These are phyloP conservation scores for Phytophthora agathidicida DNA, from an alignment of 352 stramenopile genomes.

Conservation along the genomic window DNA sequence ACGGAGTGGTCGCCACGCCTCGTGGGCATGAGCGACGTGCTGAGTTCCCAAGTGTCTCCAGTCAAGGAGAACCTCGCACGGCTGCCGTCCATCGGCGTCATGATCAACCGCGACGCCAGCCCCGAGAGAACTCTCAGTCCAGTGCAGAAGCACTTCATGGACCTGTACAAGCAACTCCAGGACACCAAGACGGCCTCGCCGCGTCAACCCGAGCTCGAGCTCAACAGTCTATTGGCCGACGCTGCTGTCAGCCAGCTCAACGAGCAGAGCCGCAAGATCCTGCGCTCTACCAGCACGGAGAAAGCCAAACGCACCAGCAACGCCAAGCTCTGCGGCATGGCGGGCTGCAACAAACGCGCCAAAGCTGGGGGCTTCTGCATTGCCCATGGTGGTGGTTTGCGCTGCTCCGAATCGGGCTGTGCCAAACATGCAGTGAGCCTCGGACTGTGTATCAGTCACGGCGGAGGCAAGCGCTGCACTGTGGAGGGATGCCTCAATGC, in stretches of 20 bases:
- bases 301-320: conserved; percentile 58
- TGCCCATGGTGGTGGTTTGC: conserved; percentile 75
- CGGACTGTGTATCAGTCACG: conserved; percentile 87
- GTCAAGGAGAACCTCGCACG: conserved; percentile 48
- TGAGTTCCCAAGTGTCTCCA: conserved; percentile 51
- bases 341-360: conserved; percentile 76
- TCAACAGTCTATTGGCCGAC: conserved; percentile 56
- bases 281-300: conserved; percentile 21
- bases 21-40: conserved; percentile 73
- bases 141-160: conserved; percentile 66
- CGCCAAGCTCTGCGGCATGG: conserved; percentile 81
- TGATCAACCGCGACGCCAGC: conserved; percentile 66
- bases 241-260: conserved; percentile 59
- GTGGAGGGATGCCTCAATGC: conserved; percentile 79
- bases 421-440: conserved; percentile 84
- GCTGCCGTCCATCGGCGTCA: conserved; percentile 67
- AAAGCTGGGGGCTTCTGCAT: conserved; percentile 86
- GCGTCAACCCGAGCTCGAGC: conserved; percentile 32
- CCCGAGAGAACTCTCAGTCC: conserved; percentile 54
- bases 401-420: conserved; percentile 74
- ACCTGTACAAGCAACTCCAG: conserved; percentile 68
- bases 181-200: conserved; percentile 32
- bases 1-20: conserved; percentile 51
- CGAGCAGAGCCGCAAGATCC: conserved; percentile 33
- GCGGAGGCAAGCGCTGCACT: conserved; percentile 80